These are phyloP conservation scores for Blastobotrys raffinosifermentans DNA, from an alignment of 1,139 yeast genomes.

Conservation along the genomic window DNA sequence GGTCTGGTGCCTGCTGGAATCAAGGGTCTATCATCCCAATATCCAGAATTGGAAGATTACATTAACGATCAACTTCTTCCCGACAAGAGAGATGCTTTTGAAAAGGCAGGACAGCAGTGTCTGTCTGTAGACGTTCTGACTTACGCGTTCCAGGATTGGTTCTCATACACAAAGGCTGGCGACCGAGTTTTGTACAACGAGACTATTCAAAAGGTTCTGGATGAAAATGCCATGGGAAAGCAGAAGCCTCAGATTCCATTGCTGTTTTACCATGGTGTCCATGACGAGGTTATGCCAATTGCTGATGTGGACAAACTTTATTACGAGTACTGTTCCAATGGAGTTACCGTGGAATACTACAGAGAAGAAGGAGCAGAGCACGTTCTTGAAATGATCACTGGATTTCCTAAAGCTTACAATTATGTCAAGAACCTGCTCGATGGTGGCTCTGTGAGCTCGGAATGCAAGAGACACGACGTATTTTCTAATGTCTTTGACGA, in stretches of 20 bases:
- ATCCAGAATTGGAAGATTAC: conserved; percentile 5
- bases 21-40: conserved; percentile 9
- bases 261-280: conserved; percentile 26
- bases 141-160: conserved; percentile 17
- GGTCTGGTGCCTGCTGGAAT: conserved; percentile 27
- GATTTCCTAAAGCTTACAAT: no score
- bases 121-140: conserved; percentile 14
- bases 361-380: conserved; percentile 13
- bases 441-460: no score
- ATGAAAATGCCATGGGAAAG: conserved; percentile 18
- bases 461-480: no score
- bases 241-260: conserved; percentile 23
- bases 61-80: not conserved
- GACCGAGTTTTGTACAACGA: conserved; percentile 13
- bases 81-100: conserved; percentile 11
- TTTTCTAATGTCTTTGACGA: no score
- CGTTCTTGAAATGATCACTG: conserved; percentile 6
- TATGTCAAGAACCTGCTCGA: no score
- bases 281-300: conserved; percentile 25
- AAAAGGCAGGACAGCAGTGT: conserved; percentile 15
- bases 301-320: conserved; percentile 19
- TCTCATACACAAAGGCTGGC: conserved; percentile 20
- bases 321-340: conserved; percentile 24
- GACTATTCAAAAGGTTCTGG: conserved; percentile 10
- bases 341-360: conserved; percentile 24